Evolutionary conservation across 1,139 yeast species (phyloP), one percentile per base, ranked within the genome.

Genomic region (Suhomyces bolitotheri): DNA sequence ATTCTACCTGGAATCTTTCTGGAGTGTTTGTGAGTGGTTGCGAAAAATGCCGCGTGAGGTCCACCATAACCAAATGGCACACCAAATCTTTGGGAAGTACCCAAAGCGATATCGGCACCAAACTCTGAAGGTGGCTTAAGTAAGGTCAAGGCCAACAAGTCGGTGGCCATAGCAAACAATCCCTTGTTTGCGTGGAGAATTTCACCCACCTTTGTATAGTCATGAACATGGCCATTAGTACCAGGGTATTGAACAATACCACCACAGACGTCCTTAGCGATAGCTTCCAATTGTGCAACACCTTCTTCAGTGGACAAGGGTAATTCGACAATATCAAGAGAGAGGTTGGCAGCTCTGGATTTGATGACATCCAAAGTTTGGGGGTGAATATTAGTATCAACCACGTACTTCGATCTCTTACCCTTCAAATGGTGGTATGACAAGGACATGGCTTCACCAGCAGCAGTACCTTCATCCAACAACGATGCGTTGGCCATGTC

Each of bases 31-130:
- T 80, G 76, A 16, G 80, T 73, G 32, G 94, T 95, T 11, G 97
- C 88, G 54, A 92, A 90, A 67, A 88, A 92, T 0, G 96, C 98
- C 34, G 98, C 98, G 60, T 92, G 98, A 5, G 98, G 98, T 22
- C 98, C 98, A 55, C 98, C 98, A 56, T 82, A 92, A 10, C 97
- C 98, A 66, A 90, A 78, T 39, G 98, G 97, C 29, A 92, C 97
- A 54, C 98, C 98, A 51, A 92, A 88, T 62, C 98, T 76, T 71
- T 92, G 98, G 5, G 97, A 78, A 13, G 89, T 81, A 38, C 98
- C 98, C 39, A 92, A 71, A 2, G 86, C 96, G 40, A 92, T 85
- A 59, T 92, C 98, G 30, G 97, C 97, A 36, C 90, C 90, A 54
- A 85, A 86, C 29, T 76, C 75, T 22, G 84, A 72, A 8, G 98